These are phyloP conservation scores for Hypholoma sublateritium DNA, from an alignment of 768 basidiomycete genomes.

Conservation along the genomic window DNA sequence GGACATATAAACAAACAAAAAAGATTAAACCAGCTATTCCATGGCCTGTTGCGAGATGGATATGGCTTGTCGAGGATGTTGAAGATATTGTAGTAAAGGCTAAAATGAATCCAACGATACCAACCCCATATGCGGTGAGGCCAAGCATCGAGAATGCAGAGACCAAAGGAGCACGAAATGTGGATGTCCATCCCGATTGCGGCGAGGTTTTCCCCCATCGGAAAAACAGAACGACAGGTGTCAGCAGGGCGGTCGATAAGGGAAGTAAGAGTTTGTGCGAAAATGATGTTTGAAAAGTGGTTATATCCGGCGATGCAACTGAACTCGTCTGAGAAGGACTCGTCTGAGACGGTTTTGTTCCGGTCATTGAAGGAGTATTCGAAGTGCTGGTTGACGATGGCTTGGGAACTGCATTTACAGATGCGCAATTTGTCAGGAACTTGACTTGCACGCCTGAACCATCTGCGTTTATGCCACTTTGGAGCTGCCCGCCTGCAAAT, in stretches of 20 bases:
- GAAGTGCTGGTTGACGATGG: not conserved
- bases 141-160: constrained; percentile 39
- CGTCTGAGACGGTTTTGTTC: constrained; percentile 22
- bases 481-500: constrained; percentile 61
- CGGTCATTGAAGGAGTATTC: constrained; percentile 11
- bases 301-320: not conserved
- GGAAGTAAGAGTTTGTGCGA: constrained; percentile 46
- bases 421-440: constrained; percentile 63
- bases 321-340: constrained; percentile 10
- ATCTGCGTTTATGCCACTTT: constrained; percentile 61
- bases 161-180: constrained; percentile 20
- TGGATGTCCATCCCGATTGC: constrained; percentile 7
- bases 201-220: constrained; percentile 22
- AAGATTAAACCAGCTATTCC: constrained; percentile 65
- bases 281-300: constrained; percentile 34
- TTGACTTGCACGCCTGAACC: constrained; percentile 65
- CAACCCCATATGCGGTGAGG: constrained; percentile 51
- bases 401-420: constrained; percentile 18
- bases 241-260: constrained; percentile 40
- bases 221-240: constrained; percentile 35
- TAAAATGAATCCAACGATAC: constrained; percentile 59
- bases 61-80: constrained; percentile 15
- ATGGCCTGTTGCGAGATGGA: constrained; percentile 58
- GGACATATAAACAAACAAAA: constrained; percentile 58
- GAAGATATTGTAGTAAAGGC: constrained; percentile 60